Evolutionary conservation across 805 yeast species (phyloP), one percentile per base, ranked within the genome.

Genomic region (Hanseniaspora valbyensis): DNA sequence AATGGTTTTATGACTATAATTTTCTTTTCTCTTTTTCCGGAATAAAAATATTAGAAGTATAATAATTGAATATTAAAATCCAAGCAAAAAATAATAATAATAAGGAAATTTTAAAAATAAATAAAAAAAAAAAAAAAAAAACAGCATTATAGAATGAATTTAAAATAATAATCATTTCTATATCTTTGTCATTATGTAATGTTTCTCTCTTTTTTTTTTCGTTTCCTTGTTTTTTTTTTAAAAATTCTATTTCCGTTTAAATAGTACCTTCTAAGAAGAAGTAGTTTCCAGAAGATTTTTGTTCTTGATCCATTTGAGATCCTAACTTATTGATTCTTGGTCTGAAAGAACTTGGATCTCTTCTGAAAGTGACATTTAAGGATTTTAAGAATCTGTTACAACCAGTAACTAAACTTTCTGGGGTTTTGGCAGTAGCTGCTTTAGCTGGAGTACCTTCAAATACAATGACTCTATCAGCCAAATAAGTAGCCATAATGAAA

Each of bases 271-370:
- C 98, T 70, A 92, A 76, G 79, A 92, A 92, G 81, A 92, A 92
- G 73, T 83, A 92, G 75, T 90, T 89, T 54, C 98, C 98, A 45
- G 78, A 64, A 40, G 77, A 64, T 72, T 92, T 92, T 71, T 92
- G 99, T 72, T 92, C 97, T 71, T 83, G 92, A 70, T 92, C 99
- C 95, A 92, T 87, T 75, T 92, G 99, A 50, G 97, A 89, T 64
- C 85, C 97, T 64, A 86, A 72, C 71, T 92, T 92, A 75, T 92
- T 92, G 68, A 92, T 92, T 78, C 99, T 85, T 63, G 99, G 99
- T 72, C 99, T 83, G 77, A 78, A 92, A 52, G 96, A 85, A 66
- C 81, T 87, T 61, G 99, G 97, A 72, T 92, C 99, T 75, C 99
- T 87, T 80, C 99, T 86, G 74, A 92, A 92, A 2, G 98, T 92